phyloP scores from a whole-genome alignment of 257 asterid genomes.

The Solanum tarijense region DNA sequence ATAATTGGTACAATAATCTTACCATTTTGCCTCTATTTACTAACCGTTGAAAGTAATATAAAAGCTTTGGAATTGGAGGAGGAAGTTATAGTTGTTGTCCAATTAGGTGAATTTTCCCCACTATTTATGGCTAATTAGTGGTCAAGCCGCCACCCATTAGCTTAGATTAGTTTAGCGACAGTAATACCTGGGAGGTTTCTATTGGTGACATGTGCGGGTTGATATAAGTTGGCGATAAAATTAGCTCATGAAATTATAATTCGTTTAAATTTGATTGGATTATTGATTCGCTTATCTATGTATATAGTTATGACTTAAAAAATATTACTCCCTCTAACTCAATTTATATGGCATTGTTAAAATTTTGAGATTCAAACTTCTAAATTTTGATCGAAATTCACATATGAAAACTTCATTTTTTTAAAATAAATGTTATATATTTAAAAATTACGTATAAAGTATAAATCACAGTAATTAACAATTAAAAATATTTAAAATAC shows the following conservation, averaged over 20 bases:
- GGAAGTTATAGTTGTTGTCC: constrained; percentile 23
- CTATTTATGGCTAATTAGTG: constrained; percentile 18
- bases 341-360: no score
- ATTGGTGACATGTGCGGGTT: background rate
- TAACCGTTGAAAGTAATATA: background rate
- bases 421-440: background rate
- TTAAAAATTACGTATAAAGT: background rate
- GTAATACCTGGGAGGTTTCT: background rate
- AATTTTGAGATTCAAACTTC: background rate
- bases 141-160: background rate
- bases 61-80: constrained; percentile 22
- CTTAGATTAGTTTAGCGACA: background rate
- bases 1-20: no score
- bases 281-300: no score
- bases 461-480: background rate
- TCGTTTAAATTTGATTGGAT: no score
- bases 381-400: background rate
- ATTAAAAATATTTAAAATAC: background rate
- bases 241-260: background rate
- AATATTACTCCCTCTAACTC: no score
- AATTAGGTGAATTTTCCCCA: constrained; percentile 28
- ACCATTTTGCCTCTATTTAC: no score
- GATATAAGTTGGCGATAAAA: background rate
- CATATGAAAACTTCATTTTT: background rate
- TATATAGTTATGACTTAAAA: no score